These are phyloP conservation scores for Nemania sp. DNA, from an alignment of 2,329 filamentous ascomycete genomes.

Conservation along the genomic window DNA sequence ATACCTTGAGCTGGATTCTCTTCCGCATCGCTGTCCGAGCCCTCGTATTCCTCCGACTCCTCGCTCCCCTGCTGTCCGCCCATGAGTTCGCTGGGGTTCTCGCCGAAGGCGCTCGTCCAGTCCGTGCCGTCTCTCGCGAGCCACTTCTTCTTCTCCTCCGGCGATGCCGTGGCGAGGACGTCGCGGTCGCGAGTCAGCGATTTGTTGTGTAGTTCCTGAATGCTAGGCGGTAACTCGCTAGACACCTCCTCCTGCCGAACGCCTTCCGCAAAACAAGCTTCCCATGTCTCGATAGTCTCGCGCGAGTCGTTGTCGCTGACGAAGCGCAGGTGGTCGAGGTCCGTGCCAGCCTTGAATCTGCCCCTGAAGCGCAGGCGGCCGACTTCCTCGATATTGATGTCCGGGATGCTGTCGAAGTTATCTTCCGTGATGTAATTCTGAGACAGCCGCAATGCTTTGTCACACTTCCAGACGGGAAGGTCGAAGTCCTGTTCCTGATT, in stretches of 20 bases:
- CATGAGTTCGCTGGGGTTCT: conserved; percentile 66
- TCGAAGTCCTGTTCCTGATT: conserved; percentile 77
- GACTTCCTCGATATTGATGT: conserved; percentile 77
- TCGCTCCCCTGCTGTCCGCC: conserved; percentile 28
- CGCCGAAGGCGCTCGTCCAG: conserved; percentile 84
- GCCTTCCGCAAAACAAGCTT: conserved; percentile 86
- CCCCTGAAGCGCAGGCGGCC: conserved; percentile 81
- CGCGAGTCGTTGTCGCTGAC: conserved; percentile 85
- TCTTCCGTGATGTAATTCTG: conserved; percentile 91
- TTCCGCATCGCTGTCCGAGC: conserved; percentile 42
- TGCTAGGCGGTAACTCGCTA: conserved; percentile 71
- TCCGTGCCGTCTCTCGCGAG: conserved; percentile 78
- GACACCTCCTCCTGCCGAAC: conserved; percentile 73
- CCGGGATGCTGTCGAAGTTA: conserved; percentile 71
- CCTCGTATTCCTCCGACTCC: conserved; percentile 35
- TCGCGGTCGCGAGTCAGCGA: conserved; percentile 81
- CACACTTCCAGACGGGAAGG: conserved; percentile 88
- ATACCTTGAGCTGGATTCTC: conserved; percentile 37
- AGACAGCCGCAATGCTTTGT: conserved; percentile 73
- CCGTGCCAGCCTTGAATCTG: conserved; percentile 87
- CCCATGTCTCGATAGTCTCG: conserved; percentile 94
- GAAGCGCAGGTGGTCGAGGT: conserved; percentile 82
- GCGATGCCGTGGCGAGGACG: conserved; percentile 72
- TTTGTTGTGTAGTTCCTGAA: conserved; percentile 79
- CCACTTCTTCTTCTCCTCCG: conserved; percentile 78